Base-by-base conservation (phyloP, 148 eudicot genomes). In the Vaccinium vitisidaea region DNA sequence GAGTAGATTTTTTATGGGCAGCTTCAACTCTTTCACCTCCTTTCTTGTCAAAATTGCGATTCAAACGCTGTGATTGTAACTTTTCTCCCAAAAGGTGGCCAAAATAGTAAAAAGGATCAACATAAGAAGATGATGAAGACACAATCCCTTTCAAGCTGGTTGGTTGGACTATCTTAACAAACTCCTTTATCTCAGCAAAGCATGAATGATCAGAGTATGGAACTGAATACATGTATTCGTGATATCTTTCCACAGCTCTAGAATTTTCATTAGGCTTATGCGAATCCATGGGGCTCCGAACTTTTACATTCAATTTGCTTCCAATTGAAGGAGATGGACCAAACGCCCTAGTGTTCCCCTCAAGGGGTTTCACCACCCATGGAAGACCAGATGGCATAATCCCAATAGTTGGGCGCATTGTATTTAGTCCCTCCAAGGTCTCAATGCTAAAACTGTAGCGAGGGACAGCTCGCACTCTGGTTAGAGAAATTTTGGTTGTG, bases 361-460 rank as follows among this genome's bases (percentile, higher is more conserved):
- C 86, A 63, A 85, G 63, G 75, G 88, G 81, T 75, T 88, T 92
- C 82, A 83, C 80, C 71, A 86, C 81, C 95, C 95, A 93, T 78
- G 97, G 94, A 84, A 95, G 94, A 84, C 97, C 98, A 84, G 98
- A 93, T 50, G 98, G 97, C 95, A 95, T 91, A 30, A 95, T 88
- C 76, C 98, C 98, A 65, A 95, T 91, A 19, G 97, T 95, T 30
- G 96, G 94, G 55, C 85, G 90, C 79, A 84, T 67, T 32, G 46
- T 16, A 71, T 95, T 95, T 73, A 93, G 87, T 85, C 92, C 92
- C 89, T 93, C 92, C 53, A 95, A 87, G 30, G 98, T 95, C 69
- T 93, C 90, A 13, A 88, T 84, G 74, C 91, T 92, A 84, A 93
- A 95, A 82, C 95, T 94, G 85, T 94, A 94, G 82, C 95, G 95